Base-by-base conservation (phyloP, 768 basidiomycete genomes). In the Daedaleopsis sinensis region DNA sequence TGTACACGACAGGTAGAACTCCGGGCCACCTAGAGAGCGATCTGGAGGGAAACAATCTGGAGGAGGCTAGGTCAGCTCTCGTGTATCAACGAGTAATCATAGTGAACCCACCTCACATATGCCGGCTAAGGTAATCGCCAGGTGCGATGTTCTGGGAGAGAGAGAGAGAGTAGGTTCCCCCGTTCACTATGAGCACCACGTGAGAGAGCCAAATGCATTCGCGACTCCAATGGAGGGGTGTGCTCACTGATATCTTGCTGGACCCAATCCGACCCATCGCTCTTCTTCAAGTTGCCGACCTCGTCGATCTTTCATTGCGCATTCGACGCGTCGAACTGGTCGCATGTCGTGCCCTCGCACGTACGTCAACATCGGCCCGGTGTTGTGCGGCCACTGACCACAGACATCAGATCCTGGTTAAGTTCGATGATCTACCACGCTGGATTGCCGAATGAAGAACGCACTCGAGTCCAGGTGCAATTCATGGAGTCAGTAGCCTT, bases 121-220 rank as follows among this genome's bases (percentile, higher is more conserved):
- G 86, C 1, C 91, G 88, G 69, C 92, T 72, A 60, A 93, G 77
- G 72, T 93, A 93, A 65, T 88, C 83, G 5, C 91, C 91, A 3
- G 87, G 74, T 2, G 84, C 78, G 56, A 93, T 71, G 48, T 80
- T 81, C 19, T 49, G 21, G 18, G 76, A 76, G 44, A 79, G 65
- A 1, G 68, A 77, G 49, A 76, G 42, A 42, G 58, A 59, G 62
- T 63, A 59, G 15, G 71, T 58, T 4, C 52, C 8, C 18, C 68
- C 67, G 23, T 70, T 61, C 65, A 69, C 73, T 72, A 44, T 10
- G 23, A 23, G 21, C 27, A 10, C 7, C 21, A 4, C 12, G 23
- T 13, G 8, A 9, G 21, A 27, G 21, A 49, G 47, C 18, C 18
- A 32, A 7, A 32, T 7, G 3, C 7, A 1, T 46, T 18, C 13